Base-by-base conservation (phyloP, 106 monocot genomes). In the Iris macrosiphon region DNA sequence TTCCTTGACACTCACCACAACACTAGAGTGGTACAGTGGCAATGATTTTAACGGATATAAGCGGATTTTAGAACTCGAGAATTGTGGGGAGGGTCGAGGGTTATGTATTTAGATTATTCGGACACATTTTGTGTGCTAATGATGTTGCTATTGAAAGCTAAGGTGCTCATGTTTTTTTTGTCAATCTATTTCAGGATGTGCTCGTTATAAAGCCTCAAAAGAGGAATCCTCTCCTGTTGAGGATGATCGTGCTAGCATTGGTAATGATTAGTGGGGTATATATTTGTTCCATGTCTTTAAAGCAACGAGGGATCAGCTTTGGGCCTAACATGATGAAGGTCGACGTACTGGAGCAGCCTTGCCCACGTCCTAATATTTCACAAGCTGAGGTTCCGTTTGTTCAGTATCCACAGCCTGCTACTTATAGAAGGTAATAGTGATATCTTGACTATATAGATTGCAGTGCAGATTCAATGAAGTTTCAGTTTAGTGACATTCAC, bases 361-460 rank as follows among this genome's bases (percentile, higher is more conserved):
- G 70, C 32, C 44, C 31, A 5, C 4, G 48, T 59, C 62, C 21
- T 29, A 56, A 19, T 15, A 47, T 66, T 26, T 38, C 62, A 18
- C 1, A 23, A 5, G 29, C 46, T 18, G 68, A 76, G 60, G 3
- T 52, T 71, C 65, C 46, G 22, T 75, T 21, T 21, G 17, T 70
- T 40, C 75, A 75, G 54, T 80, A 66, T 57, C 75, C 75, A n/a
- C 4, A 55, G 19, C 80, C 80, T 6, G 58, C 40, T 7, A 61
- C 70, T 20, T 75, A 65, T 28, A 62, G 24, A 34, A 69, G 79
- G 79, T 80, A 70, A 63, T 41, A 6, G 19, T 6, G 35, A 12
- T 64, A 0, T 60, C 9, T 52, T 52, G n/a, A 13, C 52, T 30
- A 3, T 23, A 12, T 11, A 2, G 5, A n/a, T 14, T 57, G 1